These are phyloP conservation scores for Fusarium ramigenum DNA, from an alignment of 2,329 filamentous ascomycete genomes.

Conservation along the genomic window DNA sequence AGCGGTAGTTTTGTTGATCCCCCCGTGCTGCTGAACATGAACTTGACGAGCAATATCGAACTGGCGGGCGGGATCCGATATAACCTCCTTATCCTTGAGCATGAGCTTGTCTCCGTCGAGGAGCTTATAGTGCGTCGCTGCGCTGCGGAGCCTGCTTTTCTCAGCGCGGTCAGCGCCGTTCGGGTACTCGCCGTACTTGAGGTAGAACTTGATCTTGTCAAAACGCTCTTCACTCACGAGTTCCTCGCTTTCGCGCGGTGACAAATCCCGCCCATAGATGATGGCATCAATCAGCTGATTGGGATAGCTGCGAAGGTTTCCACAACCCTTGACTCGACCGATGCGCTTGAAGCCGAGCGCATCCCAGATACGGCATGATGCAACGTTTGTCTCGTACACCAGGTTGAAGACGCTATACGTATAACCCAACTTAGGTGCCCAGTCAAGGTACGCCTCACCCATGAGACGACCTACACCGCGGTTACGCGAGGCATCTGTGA, in stretches of 20 bases:
- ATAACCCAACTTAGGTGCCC: slow-evolving; percentile 84
- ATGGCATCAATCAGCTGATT: slow-evolving; percentile 78
- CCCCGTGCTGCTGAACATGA: slow-evolving; percentile 81
- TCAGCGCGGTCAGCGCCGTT: slow-evolving; percentile 92
- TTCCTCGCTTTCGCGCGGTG: slow-evolving; percentile 73
- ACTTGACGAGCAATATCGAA: slow-evolving; percentile 86
- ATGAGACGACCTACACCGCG: slow-evolving; percentile 79
- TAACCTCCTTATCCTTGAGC: slow-evolving; percentile 97
- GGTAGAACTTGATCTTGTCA: slow-evolving; percentile 97
- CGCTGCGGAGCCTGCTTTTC: slow-evolving; percentile 92
- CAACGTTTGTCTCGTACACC: slow-evolving; percentile 93
- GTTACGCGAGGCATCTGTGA: slow-evolving; percentile 77
- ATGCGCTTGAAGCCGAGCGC: slow-evolving; percentile 92
- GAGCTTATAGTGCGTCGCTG: slow-evolving; percentile 94
- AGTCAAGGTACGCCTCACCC: slow-evolving; percentile 80
- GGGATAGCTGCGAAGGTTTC: slow-evolving; percentile 74
- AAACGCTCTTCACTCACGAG: slow-evolving; percentile 95
- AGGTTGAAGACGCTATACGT: slow-evolving; percentile 94
- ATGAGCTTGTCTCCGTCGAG: slow-evolving; percentile 82
- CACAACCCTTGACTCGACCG: slow-evolving; percentile 79
- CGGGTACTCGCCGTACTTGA: slow-evolving; percentile 94
- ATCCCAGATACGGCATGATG: slow-evolving; percentile 91
- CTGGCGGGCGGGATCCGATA: slow-evolving; percentile 87
- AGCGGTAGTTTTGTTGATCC: slow-evolving; percentile 98
- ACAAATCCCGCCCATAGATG: slow-evolving; percentile 76